phyloP scores from a whole-genome alignment of 768 basidiomycete species.

The Lactarius tabidus region DNA sequence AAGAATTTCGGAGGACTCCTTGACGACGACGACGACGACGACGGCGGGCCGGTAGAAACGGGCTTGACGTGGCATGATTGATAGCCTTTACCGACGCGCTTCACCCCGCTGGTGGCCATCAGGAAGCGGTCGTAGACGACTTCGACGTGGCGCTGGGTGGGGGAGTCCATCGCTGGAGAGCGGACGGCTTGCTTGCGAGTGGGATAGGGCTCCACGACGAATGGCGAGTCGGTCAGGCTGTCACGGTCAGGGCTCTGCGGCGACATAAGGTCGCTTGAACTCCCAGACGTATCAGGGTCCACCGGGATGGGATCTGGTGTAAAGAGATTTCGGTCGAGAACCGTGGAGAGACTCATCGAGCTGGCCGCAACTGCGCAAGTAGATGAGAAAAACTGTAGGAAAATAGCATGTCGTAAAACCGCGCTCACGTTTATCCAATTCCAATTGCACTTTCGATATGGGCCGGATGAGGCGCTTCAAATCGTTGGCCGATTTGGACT shows the following conservation, averaged over 20 bases:
- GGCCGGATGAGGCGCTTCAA: constrained; percentile 65
- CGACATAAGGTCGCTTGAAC: constrained; percentile 20
- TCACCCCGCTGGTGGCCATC: constrained; percentile 78
- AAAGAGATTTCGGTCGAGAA: constrained; percentile 63
- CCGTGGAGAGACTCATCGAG: constrained; percentile 27
- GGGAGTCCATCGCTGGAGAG: constrained; percentile 44
- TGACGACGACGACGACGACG: constrained; percentile 26
- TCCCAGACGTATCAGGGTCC: constrained; percentile 39
- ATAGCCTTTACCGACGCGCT: constrained; percentile 75
- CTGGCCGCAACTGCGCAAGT: constrained; percentile 22
- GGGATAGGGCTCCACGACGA: constrained; percentile 63
- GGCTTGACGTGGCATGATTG: constrained; percentile 62
- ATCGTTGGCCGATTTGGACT: constrained; percentile 63
- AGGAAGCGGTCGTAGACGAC: constrained; percentile 79
- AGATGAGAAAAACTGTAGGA: background rate
- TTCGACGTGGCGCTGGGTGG: constrained; percentile 58
- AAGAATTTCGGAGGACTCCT: constrained; percentile 38
- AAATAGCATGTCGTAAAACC: background rate
- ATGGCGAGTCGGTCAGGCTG: constrained; percentile 57
- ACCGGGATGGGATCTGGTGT: constrained; percentile 46
- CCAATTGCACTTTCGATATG: constrained; percentile 57
- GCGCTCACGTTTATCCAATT: constrained; percentile 56
- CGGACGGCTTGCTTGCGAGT: constrained; percentile 38
- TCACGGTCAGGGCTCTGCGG: constrained; percentile 36
- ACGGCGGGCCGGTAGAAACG: constrained; percentile 28